A percentile compares a stretch with the other conserved stretches of the same genome.
phyloP scores from a whole-genome alignment of 768 basidiomycete genomes.

The Cystobasidium tubakii region DNA sequence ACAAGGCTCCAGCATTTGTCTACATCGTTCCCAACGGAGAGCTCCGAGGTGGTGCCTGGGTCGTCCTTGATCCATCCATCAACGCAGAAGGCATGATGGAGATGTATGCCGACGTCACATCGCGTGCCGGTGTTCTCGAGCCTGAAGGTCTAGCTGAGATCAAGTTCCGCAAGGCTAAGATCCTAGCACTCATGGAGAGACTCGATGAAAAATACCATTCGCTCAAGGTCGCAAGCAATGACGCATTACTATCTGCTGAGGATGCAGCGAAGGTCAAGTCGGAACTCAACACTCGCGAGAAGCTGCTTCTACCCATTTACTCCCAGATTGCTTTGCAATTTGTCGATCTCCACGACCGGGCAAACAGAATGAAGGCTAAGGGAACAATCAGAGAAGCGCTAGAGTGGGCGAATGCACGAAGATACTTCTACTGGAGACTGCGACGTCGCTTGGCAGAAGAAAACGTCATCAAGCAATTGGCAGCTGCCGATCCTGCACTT shows the following conservation, averaged over 20 bases:
- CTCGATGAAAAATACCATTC: constrained; percentile 75
- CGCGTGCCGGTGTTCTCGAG: constrained; percentile 89
- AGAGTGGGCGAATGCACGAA: constrained; percentile 44
- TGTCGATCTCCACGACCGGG: constrained; percentile 80
- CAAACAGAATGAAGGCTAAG: constrained; percentile 47
- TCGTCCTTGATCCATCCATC: constrained; percentile 95
- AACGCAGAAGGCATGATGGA: constrained; percentile 89
- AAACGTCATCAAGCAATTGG: constrained; percentile 47
- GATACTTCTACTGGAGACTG: constrained; percentile 53
- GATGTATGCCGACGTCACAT: constrained; percentile 95
- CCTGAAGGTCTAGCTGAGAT: constrained; percentile 97
- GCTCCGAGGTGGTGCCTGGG: constrained; percentile 98
- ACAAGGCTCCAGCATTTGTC: constrained; percentile 95
- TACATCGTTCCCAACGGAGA: constrained; percentile 99
- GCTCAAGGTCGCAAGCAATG: constrained; percentile 73
- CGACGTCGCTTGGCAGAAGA: constrained; percentile 48
- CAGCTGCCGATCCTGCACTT: constrained; percentile 50
- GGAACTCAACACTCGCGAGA: constrained; percentile 69
- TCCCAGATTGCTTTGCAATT: constrained; percentile 89
- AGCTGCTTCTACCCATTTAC: constrained; percentile 76
- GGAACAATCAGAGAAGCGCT: constrained; percentile 44
- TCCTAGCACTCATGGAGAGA: constrained; percentile 83
- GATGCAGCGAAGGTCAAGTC: constrained; percentile 66
- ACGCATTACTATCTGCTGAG: constrained; percentile 64
- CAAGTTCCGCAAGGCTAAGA: constrained; percentile 93